phyloP scores from a whole-genome alignment of 768 basidiomycete genomes.

The Agrocybe pediades region DNA sequence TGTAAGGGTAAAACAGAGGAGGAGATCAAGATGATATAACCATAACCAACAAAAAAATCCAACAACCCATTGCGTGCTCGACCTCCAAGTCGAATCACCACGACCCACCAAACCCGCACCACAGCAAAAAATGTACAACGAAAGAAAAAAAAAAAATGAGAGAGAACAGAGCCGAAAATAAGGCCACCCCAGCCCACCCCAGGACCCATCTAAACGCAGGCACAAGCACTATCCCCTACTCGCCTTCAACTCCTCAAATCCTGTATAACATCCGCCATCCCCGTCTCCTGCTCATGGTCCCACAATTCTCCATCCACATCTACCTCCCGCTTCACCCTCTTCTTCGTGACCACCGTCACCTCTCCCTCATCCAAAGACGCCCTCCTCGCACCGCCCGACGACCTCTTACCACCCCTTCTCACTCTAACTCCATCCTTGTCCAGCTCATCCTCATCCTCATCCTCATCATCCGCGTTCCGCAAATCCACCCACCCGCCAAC shows the following conservation, averaged over 20 bases:
- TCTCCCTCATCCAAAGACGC: too few relatives aligned
- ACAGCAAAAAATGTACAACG: too few relatives aligned
- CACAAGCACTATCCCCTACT: conserved; percentile 8
- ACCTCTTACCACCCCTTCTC: not conserved
- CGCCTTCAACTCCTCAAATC: conserved; percentile 17
- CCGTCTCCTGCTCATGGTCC: conserved; percentile 15
- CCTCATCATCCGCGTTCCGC: not conserved
- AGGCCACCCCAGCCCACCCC: too few relatives aligned
- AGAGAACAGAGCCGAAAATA: too few relatives aligned
- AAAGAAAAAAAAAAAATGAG: too few relatives aligned
- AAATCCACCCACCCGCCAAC: not conserved
- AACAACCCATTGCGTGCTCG: too few relatives aligned
- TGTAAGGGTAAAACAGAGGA: too few relatives aligned
- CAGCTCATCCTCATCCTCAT: not conserved
- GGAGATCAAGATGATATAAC: too few relatives aligned
- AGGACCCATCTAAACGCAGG: too few relatives aligned
- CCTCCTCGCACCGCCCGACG: not conserved
- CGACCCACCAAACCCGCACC: too few relatives aligned
- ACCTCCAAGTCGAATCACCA: too few relatives aligned
- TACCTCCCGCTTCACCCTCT: conserved; percentile 5
- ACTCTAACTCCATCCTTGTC: not conserved
- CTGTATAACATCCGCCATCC: conserved; percentile 15
- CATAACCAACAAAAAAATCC: too few relatives aligned
- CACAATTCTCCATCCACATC: conserved; percentile 11
- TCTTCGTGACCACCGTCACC: conserved; percentile 7